Base-by-base conservation (phyloP, 2,329 filamentous ascomycete species). In the Chaetomium olivaceum region DNA sequence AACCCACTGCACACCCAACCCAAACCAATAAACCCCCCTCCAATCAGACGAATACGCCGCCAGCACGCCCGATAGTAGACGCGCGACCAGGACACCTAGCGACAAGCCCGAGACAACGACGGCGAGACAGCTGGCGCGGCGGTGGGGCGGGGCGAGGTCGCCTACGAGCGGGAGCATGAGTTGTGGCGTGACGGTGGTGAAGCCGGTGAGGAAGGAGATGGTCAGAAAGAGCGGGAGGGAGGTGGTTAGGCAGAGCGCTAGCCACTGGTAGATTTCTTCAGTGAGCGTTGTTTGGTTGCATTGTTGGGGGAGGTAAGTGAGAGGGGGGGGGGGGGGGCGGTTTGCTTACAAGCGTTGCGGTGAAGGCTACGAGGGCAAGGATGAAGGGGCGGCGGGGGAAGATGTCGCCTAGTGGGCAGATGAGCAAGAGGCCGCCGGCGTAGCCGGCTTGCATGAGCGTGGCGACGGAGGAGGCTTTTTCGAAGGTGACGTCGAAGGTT, bases 371-470 rank as follows among this genome's bases (percentile, higher is more conserved):
- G 16, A 95, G 79, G 0, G 78, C 76, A 2, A 93, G 79, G 27
- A 93, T 89, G 71, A 92, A 91, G 0, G 87, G 86, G 48, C 91
- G 80, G 27, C 91, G 82, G 31, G 82, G 83, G 7, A 94, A 78
- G 51, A 86, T 80, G 70, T 95, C 92, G 0, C 91, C 91, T 1
- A 93, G 75, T 0, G 92, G 91, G 72, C 91, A 91, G 11, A 95
- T 79, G 67, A 94, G 87, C 19, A 94, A 77, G 23, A 95, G 74
- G 0, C 91, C 91, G 0, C 81, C 82, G 0, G 91, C 91, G 76
- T 95, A 95, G 1, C 91, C 91, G 1, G 90, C 89, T 75, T 95
- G 92, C 76, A 91, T 87, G 52, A 93, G 79, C 0, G 91, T 94
- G 1, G 91, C 90, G 27, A 94, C 87, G 50, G 81, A 77, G 0